phyloP scores from a whole-genome alignment of 2,329 filamentous ascomycete genomes.

The Diaporthe sp. region DNA sequence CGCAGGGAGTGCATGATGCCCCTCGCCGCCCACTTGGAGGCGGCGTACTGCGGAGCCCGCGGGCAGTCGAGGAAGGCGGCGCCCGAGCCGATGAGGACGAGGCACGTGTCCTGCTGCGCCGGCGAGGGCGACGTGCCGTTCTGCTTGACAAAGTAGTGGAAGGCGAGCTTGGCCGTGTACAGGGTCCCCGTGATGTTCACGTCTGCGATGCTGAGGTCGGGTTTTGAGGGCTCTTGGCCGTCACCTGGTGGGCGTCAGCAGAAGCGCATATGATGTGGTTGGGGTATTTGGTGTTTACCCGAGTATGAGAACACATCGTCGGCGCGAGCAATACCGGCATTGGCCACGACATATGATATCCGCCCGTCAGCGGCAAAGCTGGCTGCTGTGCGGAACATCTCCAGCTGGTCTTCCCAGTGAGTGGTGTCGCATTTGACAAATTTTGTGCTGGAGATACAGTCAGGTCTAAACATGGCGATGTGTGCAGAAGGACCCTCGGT shows the following conservation, averaged over 20 bases:
- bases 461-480: neutral
- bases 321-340: conserved; percentile 44
- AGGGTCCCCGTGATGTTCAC: conserved; percentile 43
- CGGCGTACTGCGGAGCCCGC: conserved; percentile 46
- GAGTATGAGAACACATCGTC: conserved; percentile 42
- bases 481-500: no score
- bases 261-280: neutral
- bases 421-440: conserved; percentile 45
- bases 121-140: conserved; percentile 36
- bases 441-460: neutral
- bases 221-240: conserved; percentile 38
- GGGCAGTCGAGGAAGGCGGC: conserved; percentile 47
- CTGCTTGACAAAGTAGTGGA: conserved; percentile 49
- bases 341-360: conserved; percentile 46
- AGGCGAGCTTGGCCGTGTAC: conserved; percentile 44
- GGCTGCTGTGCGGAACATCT: conserved; percentile 42
- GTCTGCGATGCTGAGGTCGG: conserved; percentile 43
- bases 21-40: conserved; percentile 49
- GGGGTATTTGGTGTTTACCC: conserved; percentile 19
- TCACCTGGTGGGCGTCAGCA: neutral
- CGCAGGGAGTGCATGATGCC: conserved; percentile 50
- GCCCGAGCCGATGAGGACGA: conserved; percentile 47
- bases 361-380: conserved; percentile 41
- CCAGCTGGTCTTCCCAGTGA: conserved; percentile 45
- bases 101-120: conserved; percentile 40